Conservation (phyloP, 2,329 filamentous ascomycete genomes). For the Apiospora pterosperma region DNA sequence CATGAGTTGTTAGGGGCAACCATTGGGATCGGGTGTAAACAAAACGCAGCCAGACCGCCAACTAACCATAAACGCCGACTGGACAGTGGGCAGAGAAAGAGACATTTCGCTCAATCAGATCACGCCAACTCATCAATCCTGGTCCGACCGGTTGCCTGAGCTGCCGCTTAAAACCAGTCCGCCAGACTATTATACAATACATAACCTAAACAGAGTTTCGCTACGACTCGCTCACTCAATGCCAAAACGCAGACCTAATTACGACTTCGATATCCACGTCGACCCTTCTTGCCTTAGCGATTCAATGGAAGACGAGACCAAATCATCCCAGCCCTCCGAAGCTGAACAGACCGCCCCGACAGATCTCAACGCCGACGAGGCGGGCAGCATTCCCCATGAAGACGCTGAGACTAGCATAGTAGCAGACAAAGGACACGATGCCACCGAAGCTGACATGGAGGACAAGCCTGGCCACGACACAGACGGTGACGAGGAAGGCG, state of each 20-base stretch:
- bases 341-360: not conserved
- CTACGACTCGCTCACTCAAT: constrained; percentile 13
- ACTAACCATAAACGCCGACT: not conserved
- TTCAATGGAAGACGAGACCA: constrained; percentile 35
- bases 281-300: constrained; percentile 42
- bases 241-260: constrained; percentile 26
- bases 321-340: constrained; percentile 1
- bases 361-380: not conserved
- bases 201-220: not conserved
- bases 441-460: constrained; percentile 3
- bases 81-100: not conserved
- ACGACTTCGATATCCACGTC: constrained; percentile 46
- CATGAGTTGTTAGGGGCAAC: too few species aligned
- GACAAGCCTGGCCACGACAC: not conserved
- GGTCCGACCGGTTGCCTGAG: not conserved
- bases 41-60: not conserved
- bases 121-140: constrained; percentile 3
- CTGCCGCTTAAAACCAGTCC: constrained; percentile 20
- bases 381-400: not conserved
- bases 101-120: not conserved
- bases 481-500: constrained; percentile 1
- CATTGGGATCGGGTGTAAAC: not conserved
- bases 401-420: not conserved
- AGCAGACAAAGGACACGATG: not conserved
- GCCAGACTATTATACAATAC: constrained; percentile 22